A percentile compares a stretch with the other conserved stretches of the same genome.
phyloP scores from a whole-genome alignment of 2,329 filamentous ascomycete genomes.

The Trichoderma cornu-damae region DNA sequence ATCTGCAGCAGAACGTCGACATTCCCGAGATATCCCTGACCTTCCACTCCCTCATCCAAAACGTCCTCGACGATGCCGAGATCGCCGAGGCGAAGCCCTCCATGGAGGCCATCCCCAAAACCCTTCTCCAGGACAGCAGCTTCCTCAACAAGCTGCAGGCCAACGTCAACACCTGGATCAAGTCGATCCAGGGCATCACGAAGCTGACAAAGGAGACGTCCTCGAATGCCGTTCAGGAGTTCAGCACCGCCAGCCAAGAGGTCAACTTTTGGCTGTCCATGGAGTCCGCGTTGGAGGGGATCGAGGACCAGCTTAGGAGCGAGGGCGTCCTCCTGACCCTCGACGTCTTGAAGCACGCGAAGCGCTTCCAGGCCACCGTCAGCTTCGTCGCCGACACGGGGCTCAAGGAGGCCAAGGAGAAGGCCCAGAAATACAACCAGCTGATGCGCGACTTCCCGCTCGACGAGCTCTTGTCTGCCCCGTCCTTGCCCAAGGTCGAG shows the following conservation, averaged over 20 bases:
- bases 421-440: slow-evolving; percentile 97
- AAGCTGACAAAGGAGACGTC: slow-evolving; percentile 83
- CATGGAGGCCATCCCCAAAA: slow-evolving; percentile 69
- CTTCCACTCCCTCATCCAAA: slow-evolving; percentile 83
- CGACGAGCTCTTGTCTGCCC: slow-evolving; percentile 89
- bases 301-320: slow-evolving; percentile 81
- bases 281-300: slow-evolving; percentile 87
- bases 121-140: slow-evolving; percentile 78
- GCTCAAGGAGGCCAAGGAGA: slow-evolving; percentile 90
- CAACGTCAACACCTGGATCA: slow-evolving; percentile 96
- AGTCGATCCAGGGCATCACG: slow-evolving; percentile 94
- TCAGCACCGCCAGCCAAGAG: slow-evolving; percentile 81
- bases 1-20: slow-evolving; percentile 95
- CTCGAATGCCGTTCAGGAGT: slow-evolving; percentile 50
- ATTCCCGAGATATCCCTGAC: slow-evolving; percentile 87
- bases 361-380: slow-evolving; percentile 94
- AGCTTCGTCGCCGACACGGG: slow-evolving; percentile 96
- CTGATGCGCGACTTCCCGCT: slow-evolving; percentile 97
- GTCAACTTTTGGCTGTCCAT: slow-evolving; percentile 99
- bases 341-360: slow-evolving; percentile 92
- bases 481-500: slow-evolving; percentile 79
- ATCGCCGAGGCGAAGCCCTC: slow-evolving; percentile 62
- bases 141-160: slow-evolving; percentile 93
- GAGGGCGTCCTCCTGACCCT: slow-evolving; percentile 87
- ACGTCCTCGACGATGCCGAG: slow-evolving; percentile 72